Percentiles rank a stretch among this genome's conserved stretches.
Conservation (phyloP, 73 alveolate species). For the Tetrahymena elliotti region DNA sequence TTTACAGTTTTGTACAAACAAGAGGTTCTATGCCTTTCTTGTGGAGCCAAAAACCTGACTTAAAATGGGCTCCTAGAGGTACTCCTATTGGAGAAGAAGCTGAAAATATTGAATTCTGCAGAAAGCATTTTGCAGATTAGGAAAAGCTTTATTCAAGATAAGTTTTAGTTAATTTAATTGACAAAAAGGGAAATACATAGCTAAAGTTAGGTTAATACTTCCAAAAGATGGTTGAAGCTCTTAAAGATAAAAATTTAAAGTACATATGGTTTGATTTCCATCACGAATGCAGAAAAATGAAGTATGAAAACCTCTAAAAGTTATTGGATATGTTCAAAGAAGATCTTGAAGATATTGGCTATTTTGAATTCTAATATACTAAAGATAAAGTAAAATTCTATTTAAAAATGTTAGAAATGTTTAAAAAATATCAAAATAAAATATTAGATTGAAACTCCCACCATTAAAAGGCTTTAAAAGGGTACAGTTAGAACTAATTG, state of each 20-base stretch:
- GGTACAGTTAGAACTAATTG: constrained; percentile 95
- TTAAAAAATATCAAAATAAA: background rate
- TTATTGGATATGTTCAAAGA: constrained; percentile 60
- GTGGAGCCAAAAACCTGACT: constrained; percentile 25
- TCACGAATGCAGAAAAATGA: constrained; percentile 92
- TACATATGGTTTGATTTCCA: constrained; percentile 98
- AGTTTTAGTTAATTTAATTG: constrained; percentile 23
- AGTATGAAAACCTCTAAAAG: constrained; percentile 78
- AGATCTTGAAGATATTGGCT: constrained; percentile 48
- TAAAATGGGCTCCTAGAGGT: constrained; percentile 40
- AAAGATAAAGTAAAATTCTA: constrained; percentile 1
- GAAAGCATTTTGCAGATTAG: constrained; percentile 23
- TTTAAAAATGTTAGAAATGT: background rate
- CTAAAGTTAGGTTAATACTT: constrained; percentile 47
- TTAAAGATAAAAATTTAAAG: constrained; percentile 45
- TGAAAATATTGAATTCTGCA: constrained; percentile 23
- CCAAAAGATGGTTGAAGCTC: constrained; percentile 53
- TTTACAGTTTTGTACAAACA: constrained; percentile 27
- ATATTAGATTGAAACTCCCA: constrained; percentile 22
- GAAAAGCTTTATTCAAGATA: constrained; percentile 1
- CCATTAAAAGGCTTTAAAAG: constrained; percentile 30
- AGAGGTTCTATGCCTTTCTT: constrained; percentile 46
- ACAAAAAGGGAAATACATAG: constrained; percentile 32
- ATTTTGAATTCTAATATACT: constrained; percentile 30
- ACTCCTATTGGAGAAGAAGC: constrained; percentile 7